Evolutionary conservation across 768 basidiomycete species (phyloP).

Genomic region (Coprinellus aureogranulatus): DNA sequence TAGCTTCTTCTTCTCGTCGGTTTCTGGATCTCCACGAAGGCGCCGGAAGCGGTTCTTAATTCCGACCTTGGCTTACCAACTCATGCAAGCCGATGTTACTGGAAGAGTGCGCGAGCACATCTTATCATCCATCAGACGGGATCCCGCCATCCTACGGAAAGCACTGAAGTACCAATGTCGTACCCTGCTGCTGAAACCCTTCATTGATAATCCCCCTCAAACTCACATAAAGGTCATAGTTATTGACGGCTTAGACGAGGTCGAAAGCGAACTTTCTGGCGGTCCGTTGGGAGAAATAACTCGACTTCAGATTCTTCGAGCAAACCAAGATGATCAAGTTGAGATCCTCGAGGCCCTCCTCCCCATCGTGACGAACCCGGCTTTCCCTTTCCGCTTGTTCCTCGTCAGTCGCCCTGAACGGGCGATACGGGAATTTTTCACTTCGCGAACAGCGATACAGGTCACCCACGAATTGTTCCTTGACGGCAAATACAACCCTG

Average conservation of each 20-base stretch:
- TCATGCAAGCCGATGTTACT: neutral
- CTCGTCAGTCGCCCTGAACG: conserved; percentile 10
- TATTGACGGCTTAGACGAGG: conserved; percentile 14
- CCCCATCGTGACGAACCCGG: neutral
- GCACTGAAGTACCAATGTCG: neutral
- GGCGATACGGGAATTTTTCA: neutral
- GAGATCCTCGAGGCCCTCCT: conserved; percentile 8
- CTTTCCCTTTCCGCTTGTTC: conserved; percentile 5
- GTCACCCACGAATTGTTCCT: neutral
- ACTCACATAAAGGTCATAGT: neutral
- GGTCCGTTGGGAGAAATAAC: neutral
- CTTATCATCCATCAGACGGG: neutral
- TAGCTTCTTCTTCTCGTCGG: conserved; percentile 10
- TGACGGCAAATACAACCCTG: conserved; percentile 6
- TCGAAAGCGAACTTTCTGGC: neutral
- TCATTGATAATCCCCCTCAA: neutral
- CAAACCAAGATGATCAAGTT: neutral
- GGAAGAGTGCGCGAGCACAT: neutral
- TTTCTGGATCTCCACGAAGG: neutral
- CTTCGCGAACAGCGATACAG: neutral
- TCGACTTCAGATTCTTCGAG: neutral
- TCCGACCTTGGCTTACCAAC: conserved; percentile 3
- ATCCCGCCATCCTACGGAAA: conserved; percentile 1
- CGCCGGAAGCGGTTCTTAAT: neutral
- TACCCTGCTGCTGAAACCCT: neutral